Conservation (phyloP, 2,329 filamentous ascomycete genomes). For the Colletotrichum karsti region DNA sequence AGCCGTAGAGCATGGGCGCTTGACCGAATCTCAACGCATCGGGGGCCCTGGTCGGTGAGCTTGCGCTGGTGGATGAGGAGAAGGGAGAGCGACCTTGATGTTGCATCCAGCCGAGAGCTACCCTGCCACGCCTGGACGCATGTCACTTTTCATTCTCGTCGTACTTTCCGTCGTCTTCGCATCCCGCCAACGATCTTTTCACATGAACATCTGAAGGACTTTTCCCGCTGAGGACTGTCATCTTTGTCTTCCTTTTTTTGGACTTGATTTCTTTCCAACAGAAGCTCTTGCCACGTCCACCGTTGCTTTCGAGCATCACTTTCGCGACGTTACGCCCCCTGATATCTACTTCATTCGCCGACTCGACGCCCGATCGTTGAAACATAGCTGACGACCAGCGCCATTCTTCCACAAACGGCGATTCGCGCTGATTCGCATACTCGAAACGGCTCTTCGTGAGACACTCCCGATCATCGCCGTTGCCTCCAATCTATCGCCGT, state of each 20-base stretch:
- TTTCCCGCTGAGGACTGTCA: background rate
- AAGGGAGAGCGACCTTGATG: background rate
- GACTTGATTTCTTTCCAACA: no score
- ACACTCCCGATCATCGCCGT: background rate
- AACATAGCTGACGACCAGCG: background rate
- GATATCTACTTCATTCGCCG: background rate
- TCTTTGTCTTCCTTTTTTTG: no score
- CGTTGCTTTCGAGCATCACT: background rate
- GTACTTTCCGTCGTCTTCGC: background rate
- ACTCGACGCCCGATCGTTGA: background rate
- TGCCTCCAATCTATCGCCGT: background rate
- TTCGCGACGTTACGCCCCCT: no score
- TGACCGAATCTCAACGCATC: background rate
- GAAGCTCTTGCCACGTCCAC: background rate
- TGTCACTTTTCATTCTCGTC: background rate
- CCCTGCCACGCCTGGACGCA: background rate
- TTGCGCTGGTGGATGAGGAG: background rate
- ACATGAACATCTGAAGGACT: background rate
- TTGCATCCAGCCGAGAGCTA: background rate
- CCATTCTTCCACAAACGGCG: background rate
- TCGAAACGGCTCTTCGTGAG: background rate
- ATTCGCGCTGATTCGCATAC: background rate
- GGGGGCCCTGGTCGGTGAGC: background rate
- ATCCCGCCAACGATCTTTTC: background rate
- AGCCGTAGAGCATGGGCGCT: no score